Conservation (phyloP, 257 asterid species). For the Salvia splendens region DNA sequence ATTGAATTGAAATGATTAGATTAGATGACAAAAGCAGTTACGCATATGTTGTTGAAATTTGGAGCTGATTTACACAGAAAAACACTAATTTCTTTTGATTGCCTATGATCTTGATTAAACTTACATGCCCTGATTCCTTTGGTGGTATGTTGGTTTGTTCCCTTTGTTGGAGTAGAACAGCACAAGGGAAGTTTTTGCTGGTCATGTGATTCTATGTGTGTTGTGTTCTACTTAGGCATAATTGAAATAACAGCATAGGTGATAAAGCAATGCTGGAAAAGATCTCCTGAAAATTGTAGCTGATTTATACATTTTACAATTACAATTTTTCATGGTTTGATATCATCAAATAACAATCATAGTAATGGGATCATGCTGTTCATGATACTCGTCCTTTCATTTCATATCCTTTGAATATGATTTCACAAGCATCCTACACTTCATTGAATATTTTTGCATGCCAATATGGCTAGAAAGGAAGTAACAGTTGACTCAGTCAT, state of each 20-base stretch:
- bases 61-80: too few relatives aligned
- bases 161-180: conserved; percentile 1
- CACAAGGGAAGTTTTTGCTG: not conserved
- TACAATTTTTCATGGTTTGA: not conserved
- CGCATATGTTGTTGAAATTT: too few relatives aligned
- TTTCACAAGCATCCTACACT: not conserved
- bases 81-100: too few relatives aligned
- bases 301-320: not conserved
- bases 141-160: too few relatives aligned
- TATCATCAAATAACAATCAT: not conserved
- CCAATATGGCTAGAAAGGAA: too few relatives aligned
- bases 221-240: not conserved
- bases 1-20: too few relatives aligned
- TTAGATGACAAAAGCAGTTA: too few relatives aligned
- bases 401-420: not conserved
- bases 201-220: not conserved
- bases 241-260: not conserved
- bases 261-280: not conserved
- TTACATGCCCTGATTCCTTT: too few relatives aligned
- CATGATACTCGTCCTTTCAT: not conserved
- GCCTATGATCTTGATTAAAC: too few relatives aligned
- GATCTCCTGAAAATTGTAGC: not conserved
- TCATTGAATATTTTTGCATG: too few relatives aligned
- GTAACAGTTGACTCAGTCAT: not conserved
- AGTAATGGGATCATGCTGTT: not conserved